Base-by-base conservation (phyloP, 2,329 filamentous ascomycete genomes). In the Diaporthe ampelina region DNA sequence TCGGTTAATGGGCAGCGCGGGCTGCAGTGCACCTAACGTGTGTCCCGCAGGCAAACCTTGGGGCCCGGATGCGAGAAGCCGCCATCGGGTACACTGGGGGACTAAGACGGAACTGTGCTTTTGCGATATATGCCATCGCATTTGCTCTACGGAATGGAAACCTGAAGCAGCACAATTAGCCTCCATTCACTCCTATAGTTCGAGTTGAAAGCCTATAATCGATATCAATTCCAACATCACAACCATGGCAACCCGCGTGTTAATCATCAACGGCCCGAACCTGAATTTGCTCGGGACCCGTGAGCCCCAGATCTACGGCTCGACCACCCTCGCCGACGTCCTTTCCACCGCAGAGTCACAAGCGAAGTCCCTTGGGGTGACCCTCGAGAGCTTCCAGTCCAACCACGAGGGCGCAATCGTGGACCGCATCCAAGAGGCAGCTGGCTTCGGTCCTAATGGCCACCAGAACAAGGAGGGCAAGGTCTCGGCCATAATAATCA, bases 221-320 rank as follows among this genome's bases (percentile, higher is more conserved):
- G 40, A 17, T 50, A 57, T n/a, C 2, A 65, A 32, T 19, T 13
- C 10, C 32, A 19, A 35, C 21, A 74, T 1, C 76, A 78, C 40
- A 43, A 43, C 35, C 59, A 85, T 85, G 82, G 74, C 82, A 43
- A 83, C 82, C 73, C 81, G 79, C 71, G 91, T 95, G 80, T 91
- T 95, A 78, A 87, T 95, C 77, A 91, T 95, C 85, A 95, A 95
- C 83, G 93, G 94, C n/a, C 93, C 93, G 43, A 95, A 95, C 82
- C 91, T 95, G 78, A 95, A 95, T 84, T 91, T 95, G 67, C 89
- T 95, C 40, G 94, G 94, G 48, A 92, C 90, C 17, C 88, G 94
- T 29, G 93, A 96, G 81, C 93, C 94, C 21, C 85, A 91, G 37
- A 88, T 94, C 79, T 95, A 95, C 84, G 94, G 94, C 80, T 87